Conservation (phyloP, 179 eudicot species). For the Nepenthes alata region DNA sequence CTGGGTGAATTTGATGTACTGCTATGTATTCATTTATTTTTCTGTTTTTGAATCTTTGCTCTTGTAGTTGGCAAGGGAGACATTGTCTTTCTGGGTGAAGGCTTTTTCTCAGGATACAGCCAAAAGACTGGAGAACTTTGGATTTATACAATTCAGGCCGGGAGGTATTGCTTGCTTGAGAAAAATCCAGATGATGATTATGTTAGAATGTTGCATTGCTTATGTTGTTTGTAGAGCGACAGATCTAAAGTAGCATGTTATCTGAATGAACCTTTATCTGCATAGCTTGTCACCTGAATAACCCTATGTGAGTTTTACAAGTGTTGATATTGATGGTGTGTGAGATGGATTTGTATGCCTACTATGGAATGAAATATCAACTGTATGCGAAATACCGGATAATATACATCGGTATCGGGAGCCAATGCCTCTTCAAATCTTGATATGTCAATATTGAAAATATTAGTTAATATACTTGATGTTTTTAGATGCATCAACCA, state of each 20-base stretch:
- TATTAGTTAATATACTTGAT: too few species aligned
- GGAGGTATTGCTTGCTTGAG: slow-evolving; percentile 55
- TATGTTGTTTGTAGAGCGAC: background rate
- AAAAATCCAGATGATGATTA: slow-evolving; percentile 3
- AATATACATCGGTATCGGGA: too few species aligned
- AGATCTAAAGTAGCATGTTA: too few species aligned
- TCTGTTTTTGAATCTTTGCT: slow-evolving; percentile 8
- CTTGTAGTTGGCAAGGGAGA: slow-evolving; percentile 92
- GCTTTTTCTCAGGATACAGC: slow-evolving; percentile 99
- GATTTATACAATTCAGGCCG: slow-evolving; percentile 91
- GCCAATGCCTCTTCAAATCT: too few species aligned
- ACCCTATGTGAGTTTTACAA: too few species aligned
- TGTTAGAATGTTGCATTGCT: background rate
- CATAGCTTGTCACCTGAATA: too few species aligned
- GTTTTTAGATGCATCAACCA: too few species aligned
- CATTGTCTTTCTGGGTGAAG: slow-evolving; percentile 95
- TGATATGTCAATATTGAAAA: too few species aligned
- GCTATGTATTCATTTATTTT: background rate
- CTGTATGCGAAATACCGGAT: too few species aligned
- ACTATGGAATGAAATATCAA: too few species aligned
- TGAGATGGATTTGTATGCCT: background rate
- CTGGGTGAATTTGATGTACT: too few species aligned
- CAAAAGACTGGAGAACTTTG: slow-evolving; percentile 93
- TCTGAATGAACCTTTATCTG: too few species aligned
- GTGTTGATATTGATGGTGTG: background rate